Conservation (phyloP, 2,329 filamentous ascomycete species). For the Fragosphaeria purpurea region DNA sequence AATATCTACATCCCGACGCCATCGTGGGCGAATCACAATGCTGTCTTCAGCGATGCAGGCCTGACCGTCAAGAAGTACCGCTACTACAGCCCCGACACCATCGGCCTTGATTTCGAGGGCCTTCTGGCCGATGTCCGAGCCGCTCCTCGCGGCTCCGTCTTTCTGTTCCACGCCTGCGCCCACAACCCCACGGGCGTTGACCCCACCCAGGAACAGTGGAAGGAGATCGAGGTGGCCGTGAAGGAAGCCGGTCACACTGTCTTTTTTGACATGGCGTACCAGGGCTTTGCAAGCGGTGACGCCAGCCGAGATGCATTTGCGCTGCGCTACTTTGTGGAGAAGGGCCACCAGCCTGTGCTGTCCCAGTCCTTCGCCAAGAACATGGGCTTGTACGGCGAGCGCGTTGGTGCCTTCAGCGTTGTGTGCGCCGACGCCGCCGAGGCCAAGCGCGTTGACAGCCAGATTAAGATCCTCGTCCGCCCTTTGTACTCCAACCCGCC, state of each 20-base stretch:
- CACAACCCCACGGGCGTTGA: constrained; percentile 98
- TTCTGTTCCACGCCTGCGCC: constrained; percentile 92
- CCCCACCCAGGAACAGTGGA: constrained; percentile 86
- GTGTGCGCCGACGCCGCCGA: constrained; percentile 66
- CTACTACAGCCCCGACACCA: constrained; percentile 99
- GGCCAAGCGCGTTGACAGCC: constrained; percentile 89
- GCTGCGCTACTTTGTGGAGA: constrained; percentile 81
- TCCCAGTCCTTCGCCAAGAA: constrained; percentile 98
- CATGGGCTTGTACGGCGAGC: constrained; percentile 99
- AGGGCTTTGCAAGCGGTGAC: constrained; percentile 90
- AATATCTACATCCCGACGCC: constrained; percentile 94
- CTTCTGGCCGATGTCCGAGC: constrained; percentile 83
- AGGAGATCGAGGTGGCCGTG: constrained; percentile 75
- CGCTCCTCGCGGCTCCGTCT: constrained; percentile 75
- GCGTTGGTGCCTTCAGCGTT: constrained; percentile 92
- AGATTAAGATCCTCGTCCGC: constrained; percentile 96
- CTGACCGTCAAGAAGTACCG: constrained; percentile 89
- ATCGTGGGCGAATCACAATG: constrained; percentile 97
- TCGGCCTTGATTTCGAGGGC: constrained; percentile 93
- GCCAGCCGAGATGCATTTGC: constrained; percentile 90
- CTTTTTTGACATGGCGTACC: constrained; percentile 99
- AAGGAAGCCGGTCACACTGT: constrained; percentile 82
- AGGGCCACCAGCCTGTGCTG: constrained; percentile 81
- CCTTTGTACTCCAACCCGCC: constrained; percentile 98
- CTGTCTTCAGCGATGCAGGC: constrained; percentile 88